Evolutionary conservation across 129 eudicot species (phyloP).

Genomic region (Cynara cardunculus): DNA sequence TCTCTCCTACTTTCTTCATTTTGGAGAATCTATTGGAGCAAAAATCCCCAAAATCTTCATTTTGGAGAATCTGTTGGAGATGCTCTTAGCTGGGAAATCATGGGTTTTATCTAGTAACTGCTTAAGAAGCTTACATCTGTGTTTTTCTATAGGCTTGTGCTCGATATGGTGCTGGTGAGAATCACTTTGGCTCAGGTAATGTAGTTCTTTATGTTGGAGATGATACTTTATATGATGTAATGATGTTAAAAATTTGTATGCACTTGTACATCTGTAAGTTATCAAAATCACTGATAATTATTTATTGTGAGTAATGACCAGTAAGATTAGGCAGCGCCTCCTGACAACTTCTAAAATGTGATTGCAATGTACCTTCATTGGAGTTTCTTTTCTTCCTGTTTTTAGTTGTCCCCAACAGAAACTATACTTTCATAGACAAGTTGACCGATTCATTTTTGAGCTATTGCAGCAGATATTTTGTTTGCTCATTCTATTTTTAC

Average conservation of each 20-base stretch:
- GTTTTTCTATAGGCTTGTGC: slow-evolving; percentile 62
- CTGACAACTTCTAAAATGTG: background rate
- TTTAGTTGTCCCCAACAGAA: background rate
- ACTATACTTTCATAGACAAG: background rate
- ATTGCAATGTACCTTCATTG: background rate
- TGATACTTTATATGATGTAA: background rate
- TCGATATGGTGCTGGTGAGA: slow-evolving; percentile 67
- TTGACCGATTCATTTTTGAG: background rate
- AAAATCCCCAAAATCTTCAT: too few species aligned
- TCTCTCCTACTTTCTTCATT: too few species aligned
- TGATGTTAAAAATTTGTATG: background rate
- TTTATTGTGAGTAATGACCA: background rate
- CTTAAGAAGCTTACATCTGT: background rate
- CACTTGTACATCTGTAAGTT: background rate
- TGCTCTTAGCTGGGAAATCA: background rate
- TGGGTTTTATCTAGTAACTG: background rate
- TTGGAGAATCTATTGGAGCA: too few species aligned
- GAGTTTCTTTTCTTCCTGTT: background rate
- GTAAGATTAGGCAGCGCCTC: background rate
- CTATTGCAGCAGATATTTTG: background rate
- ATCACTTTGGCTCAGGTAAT: slow-evolving; percentile 69
- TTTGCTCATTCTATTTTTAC: background rate
- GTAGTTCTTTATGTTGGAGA: background rate
- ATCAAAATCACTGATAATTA: background rate
- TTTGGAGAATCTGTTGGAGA: too few species aligned